These are phyloP conservation scores for Phaffomyces thermotolerans DNA, from an alignment of 805 yeast genomes.

Conservation along the genomic window DNA sequence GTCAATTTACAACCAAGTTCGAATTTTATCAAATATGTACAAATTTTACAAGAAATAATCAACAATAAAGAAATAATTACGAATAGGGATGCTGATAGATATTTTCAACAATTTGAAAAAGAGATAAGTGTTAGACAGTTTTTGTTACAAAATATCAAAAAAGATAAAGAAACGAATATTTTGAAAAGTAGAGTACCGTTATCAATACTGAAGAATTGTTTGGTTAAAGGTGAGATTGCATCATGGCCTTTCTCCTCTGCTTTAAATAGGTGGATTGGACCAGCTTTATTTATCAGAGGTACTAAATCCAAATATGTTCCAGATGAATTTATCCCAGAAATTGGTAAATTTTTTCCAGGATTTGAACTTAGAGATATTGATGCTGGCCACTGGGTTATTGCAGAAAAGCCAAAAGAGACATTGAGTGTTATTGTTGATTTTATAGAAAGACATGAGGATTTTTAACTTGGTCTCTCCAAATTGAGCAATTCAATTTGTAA, in stretches of 20 bases:
- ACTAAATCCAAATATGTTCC: slow-evolving; percentile 68
- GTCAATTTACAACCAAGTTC: slow-evolving; percentile 51
- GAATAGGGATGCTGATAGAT: slow-evolving; percentile 60
- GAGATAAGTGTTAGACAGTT: slow-evolving; percentile 63
- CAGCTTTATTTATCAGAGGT: slow-evolving; percentile 76
- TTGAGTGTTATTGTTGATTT: slow-evolving; percentile 55
- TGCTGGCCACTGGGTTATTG: slow-evolving; percentile 90
- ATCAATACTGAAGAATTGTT: slow-evolving; percentile 53
- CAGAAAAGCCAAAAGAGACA: slow-evolving; percentile 79
- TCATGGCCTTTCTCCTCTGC: slow-evolving; percentile 68
- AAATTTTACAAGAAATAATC: slow-evolving; percentile 51
- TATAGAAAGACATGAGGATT: slow-evolving; percentile 39
- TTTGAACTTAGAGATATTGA: slow-evolving; percentile 70
- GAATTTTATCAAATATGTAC: slow-evolving; percentile 60
- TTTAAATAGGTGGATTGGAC: slow-evolving; percentile 53
- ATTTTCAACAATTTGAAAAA: slow-evolving; percentile 56
- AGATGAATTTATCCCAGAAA: slow-evolving; percentile 68
- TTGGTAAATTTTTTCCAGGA: slow-evolving; percentile 72
- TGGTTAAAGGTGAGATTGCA: slow-evolving; percentile 61
- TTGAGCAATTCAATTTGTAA: background rate
- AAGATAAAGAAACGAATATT: slow-evolving; percentile 29
- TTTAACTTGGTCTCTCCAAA: background rate
- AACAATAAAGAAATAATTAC: slow-evolving; percentile 37
- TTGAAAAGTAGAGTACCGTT: slow-evolving; percentile 52
- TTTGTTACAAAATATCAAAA: slow-evolving; percentile 58